phyloP scores from a whole-genome alignment of 2,329 filamentous ascomycete species.

The Xylariaceae sp. region DNA sequence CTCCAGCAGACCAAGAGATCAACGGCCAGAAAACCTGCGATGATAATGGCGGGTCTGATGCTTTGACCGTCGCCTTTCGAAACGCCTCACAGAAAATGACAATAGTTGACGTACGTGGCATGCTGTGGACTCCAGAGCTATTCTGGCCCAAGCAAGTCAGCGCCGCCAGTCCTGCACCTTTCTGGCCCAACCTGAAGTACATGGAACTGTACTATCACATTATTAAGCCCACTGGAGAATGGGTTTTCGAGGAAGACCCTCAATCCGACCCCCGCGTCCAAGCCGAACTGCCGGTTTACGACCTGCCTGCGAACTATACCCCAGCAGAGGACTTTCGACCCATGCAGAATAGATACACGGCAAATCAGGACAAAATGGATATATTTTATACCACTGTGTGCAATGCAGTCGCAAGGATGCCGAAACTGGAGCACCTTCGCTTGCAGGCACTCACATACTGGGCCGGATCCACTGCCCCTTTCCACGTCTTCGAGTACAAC shows the following conservation, averaged over 20 bases:
- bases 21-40: background rate
- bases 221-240: conserved; percentile 13
- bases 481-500: conserved; percentile 9
- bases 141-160: conserved; percentile 17
- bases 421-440: conserved; percentile 10
- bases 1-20: conserved; percentile 9
- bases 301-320: background rate
- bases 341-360: conserved; percentile 14
- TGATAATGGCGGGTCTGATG: background rate
- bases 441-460: conserved; percentile 17
- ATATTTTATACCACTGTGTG: conserved; percentile 8
- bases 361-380: conserved; percentile 18
- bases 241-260: conserved; percentile 14
- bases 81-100: conserved; percentile 17
- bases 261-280: background rate
- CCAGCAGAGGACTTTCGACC: conserved; percentile 4
- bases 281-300: conserved; percentile 5
- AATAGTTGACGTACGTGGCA: conserved; percentile 10
- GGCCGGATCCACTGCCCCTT: background rate
- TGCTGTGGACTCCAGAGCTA: conserved; percentile 23
- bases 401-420: conserved; percentile 21
- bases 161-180: conserved; percentile 5
- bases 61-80: conserved; percentile 17
- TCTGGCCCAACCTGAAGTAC: conserved; percentile 18
- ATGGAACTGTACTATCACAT: conserved; percentile 22